These are phyloP conservation scores for Yamadazyma spencermartinsiae DNA, from an alignment of 1,139 yeast species.

Conservation along the genomic window DNA sequence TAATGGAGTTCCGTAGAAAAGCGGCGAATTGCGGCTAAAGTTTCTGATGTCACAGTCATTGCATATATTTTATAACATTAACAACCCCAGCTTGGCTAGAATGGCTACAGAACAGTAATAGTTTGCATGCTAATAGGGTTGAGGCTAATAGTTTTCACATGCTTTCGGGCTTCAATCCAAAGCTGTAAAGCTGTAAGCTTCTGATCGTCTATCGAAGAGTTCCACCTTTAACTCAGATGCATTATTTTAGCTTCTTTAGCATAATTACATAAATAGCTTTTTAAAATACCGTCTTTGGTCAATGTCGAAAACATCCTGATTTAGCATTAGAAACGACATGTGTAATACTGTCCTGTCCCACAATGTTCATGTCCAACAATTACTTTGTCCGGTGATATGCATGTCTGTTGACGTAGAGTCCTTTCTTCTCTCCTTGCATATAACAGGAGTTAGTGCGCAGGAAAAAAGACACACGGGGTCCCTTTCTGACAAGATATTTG, in stretches of 20 bases:
- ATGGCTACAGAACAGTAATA: background rate
- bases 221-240: too few relatives aligned
- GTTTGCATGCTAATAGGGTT: background rate
- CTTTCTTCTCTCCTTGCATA: background rate
- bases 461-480: background rate
- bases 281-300: too few relatives aligned
- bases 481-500: too few relatives aligned
- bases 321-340: background rate
- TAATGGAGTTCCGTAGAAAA: background rate
- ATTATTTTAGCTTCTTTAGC: too few relatives aligned
- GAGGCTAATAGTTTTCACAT: too few relatives aligned
- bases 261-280: too few relatives aligned
- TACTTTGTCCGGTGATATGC: background rate
- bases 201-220: too few relatives aligned
- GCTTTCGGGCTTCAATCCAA: too few relatives aligned
- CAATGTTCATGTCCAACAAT: too few relatives aligned
- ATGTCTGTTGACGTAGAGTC: background rate
- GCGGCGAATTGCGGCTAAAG: background rate
- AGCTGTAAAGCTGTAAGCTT: too few relatives aligned
- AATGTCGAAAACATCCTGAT: too few relatives aligned
- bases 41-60: background rate
- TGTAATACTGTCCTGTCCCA: too few relatives aligned
- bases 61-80: background rate
- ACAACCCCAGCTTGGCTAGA: background rate
- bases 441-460: background rate